Base-by-base conservation (phyloP, 345 rosid species). In the Boechera divaricarpa region DNA sequence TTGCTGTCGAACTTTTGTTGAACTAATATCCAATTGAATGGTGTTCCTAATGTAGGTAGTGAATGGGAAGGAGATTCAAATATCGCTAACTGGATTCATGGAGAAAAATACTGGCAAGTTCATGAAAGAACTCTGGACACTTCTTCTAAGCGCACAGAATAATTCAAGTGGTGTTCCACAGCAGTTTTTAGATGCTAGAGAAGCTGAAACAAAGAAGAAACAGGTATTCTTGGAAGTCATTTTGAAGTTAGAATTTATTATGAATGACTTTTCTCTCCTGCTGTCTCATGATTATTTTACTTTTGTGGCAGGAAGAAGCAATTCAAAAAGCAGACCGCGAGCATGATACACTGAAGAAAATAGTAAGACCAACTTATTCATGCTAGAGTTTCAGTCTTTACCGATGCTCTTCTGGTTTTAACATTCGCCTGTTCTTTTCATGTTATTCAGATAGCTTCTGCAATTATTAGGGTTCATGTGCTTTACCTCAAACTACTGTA, bases 401-500 rank as follows among this genome's bases (percentile, higher is more conserved):
- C 72, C 71, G 79, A 58, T 84, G 81, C 61, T 80, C 81, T 81
- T 86, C 69, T 80, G 77, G 70, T 86, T 91, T 86, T 96, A 87
- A 93, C 93, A 82, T 83, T 31, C 74, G 68, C 75, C 82, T 86
- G 88, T 88, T 84, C 87, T 91, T 90, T 69, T 81, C 83, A 85
- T 95, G 91, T 82, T 83, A 83, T 79, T 93, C 98, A 93, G 98
- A 96, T 84, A 90, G 82, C 97, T 92, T 91, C 99, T 92, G 94
- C 94, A 88, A 89, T 96, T 93, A 90, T 96, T 90, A 90, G 96
- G 96, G 93, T 87, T 95, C 98, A 95, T 95, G 93, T 91, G 94
- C 99, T 95, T 96, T 93, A 90, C 97, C 93, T 91, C 94, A 90
- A 90, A 93, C 99, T 95, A 85, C 96, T 93, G 98, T 96, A 96